These are phyloP conservation scores for Cymbopogon citratus DNA, from an alignment of 176 grass and related monocot genomes.

Conservation along the genomic window DNA sequence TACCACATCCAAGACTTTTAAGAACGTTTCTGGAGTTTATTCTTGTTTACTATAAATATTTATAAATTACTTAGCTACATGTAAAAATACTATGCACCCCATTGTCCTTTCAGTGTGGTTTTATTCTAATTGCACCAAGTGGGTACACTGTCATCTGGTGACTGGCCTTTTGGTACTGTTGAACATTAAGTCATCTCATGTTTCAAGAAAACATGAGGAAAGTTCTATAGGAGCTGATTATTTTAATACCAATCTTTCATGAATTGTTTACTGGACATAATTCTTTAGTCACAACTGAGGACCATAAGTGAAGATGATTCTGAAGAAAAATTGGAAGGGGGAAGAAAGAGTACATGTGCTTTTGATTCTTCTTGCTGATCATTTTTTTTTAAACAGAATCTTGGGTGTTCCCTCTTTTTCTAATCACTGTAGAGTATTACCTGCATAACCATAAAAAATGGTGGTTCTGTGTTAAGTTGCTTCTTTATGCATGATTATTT, in stretches of 20 bases:
- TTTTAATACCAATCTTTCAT: not conserved
- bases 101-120: not conserved
- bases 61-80: not conserved
- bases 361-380: no score
- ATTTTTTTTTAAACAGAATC: no score
- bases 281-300: not conserved
- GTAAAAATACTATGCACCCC: not conserved
- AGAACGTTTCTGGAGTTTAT: not conserved
- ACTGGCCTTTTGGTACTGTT: not conserved
- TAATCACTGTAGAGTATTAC: no score
- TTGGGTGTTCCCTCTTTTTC: no score
- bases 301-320: not conserved
- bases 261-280: not conserved
- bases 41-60: not conserved
- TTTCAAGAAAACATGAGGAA: not conserved
- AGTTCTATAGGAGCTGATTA: not conserved
- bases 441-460: no score
- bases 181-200: not conserved
- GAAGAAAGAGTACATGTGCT: not conserved
- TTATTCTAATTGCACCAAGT: not conserved
- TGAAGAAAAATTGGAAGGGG: not conserved
- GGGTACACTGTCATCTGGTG: not conserved
- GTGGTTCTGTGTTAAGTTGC: no score
- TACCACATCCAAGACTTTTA: not conserved
- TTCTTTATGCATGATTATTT: no score